Conservation (phyloP, 306 rosid genomes). For the Cicer arietinum region DNA sequence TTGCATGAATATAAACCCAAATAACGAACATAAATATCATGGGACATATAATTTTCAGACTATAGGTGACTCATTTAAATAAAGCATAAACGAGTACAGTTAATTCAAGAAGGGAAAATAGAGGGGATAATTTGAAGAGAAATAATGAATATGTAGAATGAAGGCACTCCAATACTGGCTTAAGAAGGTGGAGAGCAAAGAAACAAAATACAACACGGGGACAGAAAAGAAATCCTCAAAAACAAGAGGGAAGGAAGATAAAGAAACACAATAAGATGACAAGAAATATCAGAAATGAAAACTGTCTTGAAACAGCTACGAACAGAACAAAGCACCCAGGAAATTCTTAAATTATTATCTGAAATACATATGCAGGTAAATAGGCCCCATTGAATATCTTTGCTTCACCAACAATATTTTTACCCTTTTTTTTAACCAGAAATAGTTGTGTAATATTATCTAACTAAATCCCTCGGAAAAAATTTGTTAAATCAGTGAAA, state of each 20-base stretch:
- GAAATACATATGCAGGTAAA: background rate
- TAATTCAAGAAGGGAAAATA: background rate
- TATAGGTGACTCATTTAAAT: background rate
- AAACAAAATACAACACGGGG: background rate
- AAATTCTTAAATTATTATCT: background rate
- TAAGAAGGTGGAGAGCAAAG: constrained; percentile 1
- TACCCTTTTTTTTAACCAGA: constrained; percentile 6
- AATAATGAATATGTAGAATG: constrained; percentile 6
- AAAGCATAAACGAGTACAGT: background rate
- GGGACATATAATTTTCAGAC: constrained; percentile 3
- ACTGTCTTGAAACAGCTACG: constrained; percentile 3
- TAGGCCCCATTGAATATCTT: constrained; percentile 1
- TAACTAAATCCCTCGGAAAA: constrained; percentile 14
- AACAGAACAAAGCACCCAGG: background rate
- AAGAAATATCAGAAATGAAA: background rate
- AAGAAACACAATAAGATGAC: background rate
- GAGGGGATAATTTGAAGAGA: background rate
- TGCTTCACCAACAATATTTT: background rate
- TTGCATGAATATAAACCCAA: constrained; percentile 32
- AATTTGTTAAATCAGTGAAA: background rate
- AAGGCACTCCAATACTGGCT: background rate
- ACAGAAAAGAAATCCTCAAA: constrained; percentile 22
- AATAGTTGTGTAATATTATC: background rate
- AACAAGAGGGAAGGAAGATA: background rate
- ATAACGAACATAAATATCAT: constrained; percentile 1